Base-by-base conservation (phyloP, 257 asterid species). In the Solanum bulbocastanum region DNA sequence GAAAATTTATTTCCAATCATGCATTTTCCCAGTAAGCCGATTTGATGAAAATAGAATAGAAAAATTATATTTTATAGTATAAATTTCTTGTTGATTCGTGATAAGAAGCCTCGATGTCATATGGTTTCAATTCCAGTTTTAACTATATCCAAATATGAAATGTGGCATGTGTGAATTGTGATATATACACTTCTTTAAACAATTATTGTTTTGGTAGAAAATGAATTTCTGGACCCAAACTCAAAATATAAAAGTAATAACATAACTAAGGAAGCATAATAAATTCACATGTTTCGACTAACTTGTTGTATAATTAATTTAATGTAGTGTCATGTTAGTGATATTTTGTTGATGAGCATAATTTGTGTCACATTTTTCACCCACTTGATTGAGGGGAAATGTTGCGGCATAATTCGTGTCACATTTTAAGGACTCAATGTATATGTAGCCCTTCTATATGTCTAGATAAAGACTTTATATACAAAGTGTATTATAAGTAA, bases 21-120 rank as follows among this genome's bases (percentile, higher is more conserved):
- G 1, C 15, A 23, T 23, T 23, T 62, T 62, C 1, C 2, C 1
- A 4, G 3, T 23, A 23, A 23, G 15, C 0, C 3, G 3, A 1
- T 62, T 62, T 1, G 25, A 10, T 62, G 6, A 10, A 62, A 23
- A 23, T 62, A 1, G 0, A 62, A 23, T 12, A n/a, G 1, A 62
- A 62, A 23, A 10, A 62, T 0, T 6, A 8, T 62, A 1, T 23
- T 58, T 10, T 58, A 58, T 58, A 58, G 5, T 4, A 58, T 20
- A 0, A 58, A 58, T 58, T 58, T 58, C 12, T 58, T 22, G n/a
- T 58, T 58, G 12, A 58, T 58, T 58, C 66, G 5, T 5, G 2
- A 10, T 10, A 23, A 62, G 30, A 62, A 23, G 30, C 14, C 14
- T 62, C 23, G 27, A 62, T 23, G 30, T 10, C 71, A 62, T n/a